Base-by-base conservation (phyloP, 2,329 filamentous ascomycete genomes). In the Colletotrichum sp. region DNA sequence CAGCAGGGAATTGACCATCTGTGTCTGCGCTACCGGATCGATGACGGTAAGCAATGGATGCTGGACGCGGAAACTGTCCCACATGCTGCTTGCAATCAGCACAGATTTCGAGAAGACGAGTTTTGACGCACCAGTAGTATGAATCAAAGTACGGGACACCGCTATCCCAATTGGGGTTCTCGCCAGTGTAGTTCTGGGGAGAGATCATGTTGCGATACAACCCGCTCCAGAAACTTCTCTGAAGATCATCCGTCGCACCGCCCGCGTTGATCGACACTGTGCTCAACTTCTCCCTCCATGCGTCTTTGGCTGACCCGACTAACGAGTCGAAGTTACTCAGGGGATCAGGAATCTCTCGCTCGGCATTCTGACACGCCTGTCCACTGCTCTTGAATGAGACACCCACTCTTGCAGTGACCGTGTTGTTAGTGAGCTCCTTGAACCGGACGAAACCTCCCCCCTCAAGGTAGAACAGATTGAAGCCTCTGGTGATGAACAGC, bases 151-250 rank as follows among this genome's bases (percentile, higher is more conserved):
- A 93, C 4, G 91, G 91, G 69, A 92, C 90, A 0, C 87, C 86
- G 28, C 89, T 92, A 43, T 90, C 81, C 92, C 92, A 93, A 0
- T 90, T 81, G 5, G 90, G 90, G 61, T 93, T 93, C 79, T 93
- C 92, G 1, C 90, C 90, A 0, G 92, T 93, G 78, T 93, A 93
- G 78, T 93, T 92, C 79, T 93, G 91, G 2, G 92, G 91, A 34
- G 89, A 91, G 75, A 93, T 91, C 87, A 93, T 89, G 1, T 87
- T 84, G 26, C 91, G 86, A 77, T 93, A 93, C 7, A 90, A 82
- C 2, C 91, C 91, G 73, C 90, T 92, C 90, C 90, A 93, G 79
- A 93, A 93, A 7, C 88, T 87, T 9, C 82, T 89, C 77, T 91
- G 87, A 1, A 93, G 79, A 4, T 86, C 83, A 43, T 87, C 87